phyloP scores from a whole-genome alignment of 768 basidiomycete genomes.

The Rhizopogon vinicolor region DNA sequence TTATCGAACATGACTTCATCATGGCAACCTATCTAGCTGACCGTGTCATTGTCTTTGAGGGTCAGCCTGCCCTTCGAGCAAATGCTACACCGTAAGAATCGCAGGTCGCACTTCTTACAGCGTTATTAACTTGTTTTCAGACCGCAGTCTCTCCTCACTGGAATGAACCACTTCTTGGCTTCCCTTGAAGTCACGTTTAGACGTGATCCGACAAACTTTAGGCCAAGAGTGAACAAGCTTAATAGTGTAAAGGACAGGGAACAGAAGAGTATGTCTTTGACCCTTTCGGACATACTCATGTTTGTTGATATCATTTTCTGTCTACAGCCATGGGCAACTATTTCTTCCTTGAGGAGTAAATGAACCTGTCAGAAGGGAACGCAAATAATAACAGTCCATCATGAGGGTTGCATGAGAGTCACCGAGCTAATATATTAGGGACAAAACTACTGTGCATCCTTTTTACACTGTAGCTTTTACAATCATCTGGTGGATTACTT shows the following conservation, averaged over 20 bases:
- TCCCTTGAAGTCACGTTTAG: slow-evolving; percentile 97
- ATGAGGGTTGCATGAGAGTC: not conserved
- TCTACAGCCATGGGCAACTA: slow-evolving; percentile 73
- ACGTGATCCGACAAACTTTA: slow-evolving; percentile 92
- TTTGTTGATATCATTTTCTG: slow-evolving; percentile 6
- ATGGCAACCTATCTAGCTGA: slow-evolving; percentile 99
- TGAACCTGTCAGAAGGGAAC: not conserved
- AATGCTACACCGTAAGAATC: slow-evolving; percentile 82
- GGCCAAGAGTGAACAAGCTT: slow-evolving; percentile 83
- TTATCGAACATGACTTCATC: slow-evolving; percentile 99
- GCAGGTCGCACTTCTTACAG: not conserved
- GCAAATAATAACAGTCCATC: not conserved
- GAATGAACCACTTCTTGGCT: slow-evolving; percentile 97
- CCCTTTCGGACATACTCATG: not conserved
- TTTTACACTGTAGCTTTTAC: not conserved
- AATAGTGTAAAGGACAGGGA: slow-evolving; percentile 85
- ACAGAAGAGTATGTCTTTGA: slow-evolving; percentile 61
- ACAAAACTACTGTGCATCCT: not conserved
- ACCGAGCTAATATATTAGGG: not conserved
- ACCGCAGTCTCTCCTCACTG: slow-evolving; percentile 90
- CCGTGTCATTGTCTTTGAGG: slow-evolving; percentile 91
- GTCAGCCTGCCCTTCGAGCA: slow-evolving; percentile 80
- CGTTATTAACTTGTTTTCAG: slow-evolving; percentile 32
- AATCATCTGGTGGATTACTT: not conserved
- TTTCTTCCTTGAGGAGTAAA: slow-evolving; percentile 87